Percentiles rank a stretch among this genome's conserved stretches.
Conservation (phyloP, 352 stramenopile species). For the Thraustochytrium striatum region DNA sequence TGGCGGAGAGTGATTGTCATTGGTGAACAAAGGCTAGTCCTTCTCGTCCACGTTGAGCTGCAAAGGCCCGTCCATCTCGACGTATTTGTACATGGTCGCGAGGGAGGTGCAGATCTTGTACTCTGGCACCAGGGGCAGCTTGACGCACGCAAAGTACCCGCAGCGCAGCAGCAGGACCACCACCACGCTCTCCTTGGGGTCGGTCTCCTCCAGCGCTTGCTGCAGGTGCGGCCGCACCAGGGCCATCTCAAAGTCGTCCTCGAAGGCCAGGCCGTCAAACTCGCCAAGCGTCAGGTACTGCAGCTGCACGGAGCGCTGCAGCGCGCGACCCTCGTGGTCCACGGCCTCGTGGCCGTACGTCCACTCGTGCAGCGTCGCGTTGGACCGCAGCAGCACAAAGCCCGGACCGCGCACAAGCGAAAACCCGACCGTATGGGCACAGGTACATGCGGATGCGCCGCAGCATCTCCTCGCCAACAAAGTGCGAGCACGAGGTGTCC, state of each 20-base stretch:
- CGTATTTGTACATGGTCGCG: conserved; percentile 44
- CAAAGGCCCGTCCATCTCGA: conserved; percentile 44
- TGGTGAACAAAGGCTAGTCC: too few species aligned
- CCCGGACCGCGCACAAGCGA: conserved; percentile 29
- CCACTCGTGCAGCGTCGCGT: conserved; percentile 36
- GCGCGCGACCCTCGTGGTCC: neutral
- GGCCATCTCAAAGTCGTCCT: conserved; percentile 48
- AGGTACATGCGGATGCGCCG: conserved; percentile 46
- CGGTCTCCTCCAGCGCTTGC: conserved; percentile 43
- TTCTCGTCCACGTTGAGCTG: conserved; percentile 32
- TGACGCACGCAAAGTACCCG: conserved; percentile 42
- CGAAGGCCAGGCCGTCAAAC: conserved; percentile 47
- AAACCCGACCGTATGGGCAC: conserved; percentile 43
- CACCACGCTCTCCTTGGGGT: conserved; percentile 31
- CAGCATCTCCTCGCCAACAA: conserved; percentile 38
- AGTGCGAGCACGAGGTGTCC: neutral
- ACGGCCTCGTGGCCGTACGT: neutral
- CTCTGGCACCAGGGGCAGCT: conserved; percentile 40
- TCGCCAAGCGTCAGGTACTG: conserved; percentile 49
- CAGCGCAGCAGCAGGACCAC: conserved; percentile 37
- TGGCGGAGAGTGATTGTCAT: neutral
- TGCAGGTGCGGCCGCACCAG: conserved; percentile 17
- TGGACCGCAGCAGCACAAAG: conserved; percentile 44
- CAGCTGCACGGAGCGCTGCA: conserved; percentile 31
- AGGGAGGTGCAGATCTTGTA: conserved; percentile 18